These are phyloP conservation scores for Fusarium heterosporum DNA, from an alignment of 2,329 filamentous ascomycete genomes.

Conservation along the genomic window DNA sequence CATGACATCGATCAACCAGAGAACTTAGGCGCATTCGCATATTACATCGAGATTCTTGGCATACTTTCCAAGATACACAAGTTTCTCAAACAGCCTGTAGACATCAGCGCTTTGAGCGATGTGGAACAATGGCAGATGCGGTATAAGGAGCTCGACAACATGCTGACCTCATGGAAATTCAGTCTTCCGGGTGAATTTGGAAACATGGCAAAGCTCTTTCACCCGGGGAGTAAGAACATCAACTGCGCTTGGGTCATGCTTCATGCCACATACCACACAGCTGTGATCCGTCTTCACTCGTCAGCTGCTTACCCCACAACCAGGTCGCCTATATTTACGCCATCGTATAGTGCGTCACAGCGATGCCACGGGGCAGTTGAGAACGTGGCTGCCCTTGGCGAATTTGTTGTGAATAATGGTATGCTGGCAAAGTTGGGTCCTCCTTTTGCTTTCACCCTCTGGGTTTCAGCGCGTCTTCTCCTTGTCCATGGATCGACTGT, in stretches of 20 bases:
- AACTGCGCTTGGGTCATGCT: conserved; percentile 92
- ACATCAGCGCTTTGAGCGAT: conserved; percentile 85
- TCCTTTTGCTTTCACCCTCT: conserved; percentile 90
- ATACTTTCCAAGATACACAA: conserved; percentile 89
- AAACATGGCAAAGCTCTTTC: conserved; percentile 83
- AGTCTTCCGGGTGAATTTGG: conserved; percentile 85
- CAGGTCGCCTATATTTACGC: conserved; percentile 87
- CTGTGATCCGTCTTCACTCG: conserved; percentile 89
- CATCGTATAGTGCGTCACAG: conserved; percentile 86
- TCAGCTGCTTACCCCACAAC: conserved; percentile 93
- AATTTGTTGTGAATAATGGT: conserved; percentile 79
- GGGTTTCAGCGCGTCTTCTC: conserved; percentile 88
- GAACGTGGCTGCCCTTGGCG: conserved; percentile 80
- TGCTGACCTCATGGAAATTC: conserved; percentile 85
- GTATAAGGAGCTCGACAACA: conserved; percentile 86
- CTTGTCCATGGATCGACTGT: conserved; percentile 93
- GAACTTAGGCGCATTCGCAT: conserved; percentile 87
- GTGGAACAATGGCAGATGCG: conserved; percentile 91
- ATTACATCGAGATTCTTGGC: conserved; percentile 89
- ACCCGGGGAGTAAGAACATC: conserved; percentile 74
- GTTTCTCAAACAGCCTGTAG: conserved; percentile 88
- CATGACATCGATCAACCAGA: conserved; percentile 77
- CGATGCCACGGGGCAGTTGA: conserved; percentile 86
- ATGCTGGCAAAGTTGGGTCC: conserved; percentile 86
- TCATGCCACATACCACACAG: conserved; percentile 89